Conservation (phyloP, 176 grass and related monocot genomes). For the maize (Zea mays) region Zm-B73-REFERENCE-NAM-5.0 NC_050099.1:17024001-17024500, state of each 20-base stretch:
- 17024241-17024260: constrained; percentile 32
- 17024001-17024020: neutral
- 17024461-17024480: neutral
- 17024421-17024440: neutral
- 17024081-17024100: neutral
- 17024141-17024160: neutral
- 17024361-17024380: constrained; percentile 47
- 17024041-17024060: neutral
- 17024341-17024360: constrained; percentile 97
- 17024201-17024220: neutral
- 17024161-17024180: constrained; percentile 9
- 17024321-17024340: constrained; percentile 99
- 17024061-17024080: neutral
- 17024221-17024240: neutral
- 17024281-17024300: constrained; percentile 85
- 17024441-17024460: neutral
- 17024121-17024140: neutral
- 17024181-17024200: neutral
- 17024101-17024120: constrained; percentile 2
- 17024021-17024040: constrained; percentile 22
- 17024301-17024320: constrained; percentile 92
- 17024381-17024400: constrained; percentile 19
- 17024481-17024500: neutral
- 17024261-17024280: constrained; percentile 81
- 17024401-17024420: neutral